Base-by-base conservation (phyloP, 192 early-diverging fungal species). In the Coemansia sp. region DNA sequence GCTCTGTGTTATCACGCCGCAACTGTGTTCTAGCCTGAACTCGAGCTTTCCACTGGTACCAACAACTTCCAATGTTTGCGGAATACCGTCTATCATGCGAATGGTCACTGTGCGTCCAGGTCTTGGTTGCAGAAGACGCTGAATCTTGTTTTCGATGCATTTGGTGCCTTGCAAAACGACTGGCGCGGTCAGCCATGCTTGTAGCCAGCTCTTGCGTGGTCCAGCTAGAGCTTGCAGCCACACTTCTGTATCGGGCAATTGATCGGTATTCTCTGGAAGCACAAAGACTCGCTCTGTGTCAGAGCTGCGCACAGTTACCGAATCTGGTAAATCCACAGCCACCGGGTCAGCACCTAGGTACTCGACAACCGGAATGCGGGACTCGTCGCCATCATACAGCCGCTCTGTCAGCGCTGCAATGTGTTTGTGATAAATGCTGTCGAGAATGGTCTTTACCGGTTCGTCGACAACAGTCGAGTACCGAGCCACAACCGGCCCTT, bases 391-490 rank as follows among this genome's bases (percentile, higher is more conserved):
- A 50, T 74, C 71, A 75, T 95, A 93, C 81, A 90, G 87, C 43
- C 84, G 82, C 57, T 85, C 73, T 76, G 91, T 86, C 60, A 95
- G 81, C 39, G 84, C 83, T 2, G 80, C 85, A 63, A 95, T 89
- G 60, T 95, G 91, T 48, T 84, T 86, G 27, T 86, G 67, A 75
- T 94, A 92, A 24, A 97, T 91, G 49, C 86, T 83, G 59, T 89
- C 93, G 29, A 97, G 81, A 65, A 96, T 93, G n/a, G 90, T 92
- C 66, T 87, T 90, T 50, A 93, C 92, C 4, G 94, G 95, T 69
- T 93, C 90, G 68, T 95, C 84, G 17, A 86, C 87, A 19, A 77
- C 83, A 56, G 83, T 90, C 21, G 89, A 85, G 68, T 91, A 90
- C 21, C 79, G 83, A 19, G 82, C 93, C 24, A 94, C 91, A 9